phyloP scores from a whole-genome alignment of 2,329 filamentous ascomycete genomes.

The Allantophomopsis lycopodina region DNA sequence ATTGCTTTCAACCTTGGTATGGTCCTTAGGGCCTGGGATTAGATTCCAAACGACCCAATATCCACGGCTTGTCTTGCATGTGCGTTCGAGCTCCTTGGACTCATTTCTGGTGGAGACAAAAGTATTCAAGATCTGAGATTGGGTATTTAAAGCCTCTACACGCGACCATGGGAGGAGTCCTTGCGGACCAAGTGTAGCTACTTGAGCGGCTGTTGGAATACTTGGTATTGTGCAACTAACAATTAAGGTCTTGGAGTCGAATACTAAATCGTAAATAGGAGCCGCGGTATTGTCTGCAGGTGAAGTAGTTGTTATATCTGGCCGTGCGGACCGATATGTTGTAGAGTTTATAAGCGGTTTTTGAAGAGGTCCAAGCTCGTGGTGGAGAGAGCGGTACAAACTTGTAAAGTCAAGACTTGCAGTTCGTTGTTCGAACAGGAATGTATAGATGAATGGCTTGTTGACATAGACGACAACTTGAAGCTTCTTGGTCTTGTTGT shows the following conservation, averaged over 20 bases:
- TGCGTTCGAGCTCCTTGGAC: conserved; percentile 38
- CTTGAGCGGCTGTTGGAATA: conserved; percentile 35
- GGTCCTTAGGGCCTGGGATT: conserved; percentile 25
- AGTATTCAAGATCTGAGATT: conserved; percentile 47
- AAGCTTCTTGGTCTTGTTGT: conserved; percentile 40
- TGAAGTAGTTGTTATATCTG: conserved; percentile 14
- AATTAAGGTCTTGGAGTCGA: conserved; percentile 40
- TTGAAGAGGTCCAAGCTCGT: conserved; percentile 44
- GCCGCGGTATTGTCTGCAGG: conserved; percentile 13
- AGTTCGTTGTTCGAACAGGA: conserved; percentile 53
- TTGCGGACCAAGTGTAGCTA: conserved; percentile 13
- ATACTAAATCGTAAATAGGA: conserved; percentile 47
- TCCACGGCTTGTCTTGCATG: conserved; percentile 50
- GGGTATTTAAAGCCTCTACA: conserved; percentile 49
- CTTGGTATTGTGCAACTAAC: conserved; percentile 53
- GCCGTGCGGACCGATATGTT: conserved; percentile 37
- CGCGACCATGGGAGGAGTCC: conserved; percentile 34
- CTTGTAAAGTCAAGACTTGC: conserved; percentile 39
- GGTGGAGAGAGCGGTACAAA: conserved; percentile 44
- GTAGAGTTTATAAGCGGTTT: conserved; percentile 43
- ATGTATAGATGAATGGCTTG: conserved; percentile 64
- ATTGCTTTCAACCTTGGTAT: background rate
- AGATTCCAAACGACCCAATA: conserved; percentile 61
- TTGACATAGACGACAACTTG: conserved; percentile 62
- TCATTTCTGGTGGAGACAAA: conserved; percentile 31